Base-by-base conservation (phyloP, 768 basidiomycete genomes). In the Candolleomyces aberdarensis region DNA sequence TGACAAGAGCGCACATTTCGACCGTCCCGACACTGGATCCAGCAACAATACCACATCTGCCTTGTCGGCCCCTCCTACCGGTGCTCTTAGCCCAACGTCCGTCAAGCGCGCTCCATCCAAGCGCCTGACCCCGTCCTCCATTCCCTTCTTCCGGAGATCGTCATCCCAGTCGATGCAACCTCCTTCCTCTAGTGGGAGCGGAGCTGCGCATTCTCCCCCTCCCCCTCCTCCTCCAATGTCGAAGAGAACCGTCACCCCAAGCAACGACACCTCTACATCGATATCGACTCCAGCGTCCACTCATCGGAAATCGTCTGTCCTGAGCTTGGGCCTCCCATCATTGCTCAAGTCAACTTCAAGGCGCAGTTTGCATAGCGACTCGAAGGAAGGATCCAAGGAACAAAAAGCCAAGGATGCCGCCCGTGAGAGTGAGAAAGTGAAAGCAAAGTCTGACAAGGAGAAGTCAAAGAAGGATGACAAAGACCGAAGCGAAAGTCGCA, bases 141-240 rank as follows among this genome's bases (percentile, higher is more conserved):
- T 96, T 61, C 94, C 94, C 2, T 96, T 96, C 75, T 96, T 96
- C 78, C 85, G 92, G 48, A 88, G 94, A 40, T 94, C 93, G 8
- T 91, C 92, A 29, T 95, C 94, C 7, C 91, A 94, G 69, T 92
- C 90, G 14, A 88, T 92, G 83, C 88, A 92, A 63, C 72, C 87
- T 26, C 82, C 86, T 19, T 77, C 84, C 7, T 69, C 80, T 29
- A 73, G 80, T 47, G 66, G 56, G 60, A 66, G 63, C 15, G 74
- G 76, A 10, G 77, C 78, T 3, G 72, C 79, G 9, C 77, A 83
- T 5, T 81, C 89, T 13, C 79, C 84, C 10, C 80, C 85, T 1
- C 84, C 84, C 17, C 77, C 78, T 14, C 68, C 73, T 29, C 76
- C 83, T 7, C 73, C 76, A 11, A 72, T 78, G 49, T 68, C 67